A percentile compares a stretch with the other conserved stretches of the same genome.
Conservation (phyloP, 1,139 yeast genomes). For the Blastobotrys malaysiensis region DNA sequence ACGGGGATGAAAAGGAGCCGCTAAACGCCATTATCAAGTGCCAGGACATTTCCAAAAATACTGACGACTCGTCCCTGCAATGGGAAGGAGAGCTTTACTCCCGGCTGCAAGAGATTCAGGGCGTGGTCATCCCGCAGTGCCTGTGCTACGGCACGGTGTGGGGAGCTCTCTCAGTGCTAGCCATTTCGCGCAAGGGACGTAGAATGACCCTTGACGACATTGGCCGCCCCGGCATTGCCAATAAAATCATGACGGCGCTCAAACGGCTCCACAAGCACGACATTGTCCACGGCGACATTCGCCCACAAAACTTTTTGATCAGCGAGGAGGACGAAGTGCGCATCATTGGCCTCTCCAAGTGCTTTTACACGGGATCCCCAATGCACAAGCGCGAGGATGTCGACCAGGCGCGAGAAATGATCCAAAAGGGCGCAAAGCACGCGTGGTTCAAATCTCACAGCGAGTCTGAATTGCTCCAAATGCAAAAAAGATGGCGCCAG, state of each 20-base stretch:
- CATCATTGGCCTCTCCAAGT: constrained; percentile 4
- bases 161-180: constrained; percentile 9
- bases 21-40: constrained; percentile 5
- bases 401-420: constrained; percentile 6
- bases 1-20: constrained; percentile 1
- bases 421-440: constrained; percentile 1
- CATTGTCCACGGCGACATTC: constrained; percentile 8
- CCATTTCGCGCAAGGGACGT: constrained; percentile 7
- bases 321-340: neutral
- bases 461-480: neutral
- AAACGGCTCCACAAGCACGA: constrained; percentile 6
- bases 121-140: constrained; percentile 7
- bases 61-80: constrained; percentile 6
- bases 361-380: constrained; percentile 7
- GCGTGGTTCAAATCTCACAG: neutral
- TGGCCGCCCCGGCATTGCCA: constrained; percentile 1
- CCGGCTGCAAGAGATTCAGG: constrained; percentile 8
- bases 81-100: constrained; percentile 14
- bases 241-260: constrained; percentile 7
- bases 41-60: constrained; percentile 8
- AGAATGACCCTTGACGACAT: constrained; percentile 3
- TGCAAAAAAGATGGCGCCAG: constrained; percentile 1
- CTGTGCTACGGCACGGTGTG: constrained; percentile 10
- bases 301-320: constrained; percentile 7
- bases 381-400: constrained; percentile 10